A percentile compares a stretch with the other conserved stretches of the same genome.
Conservation (phyloP, 768 basidiomycete genomes). For the Mycena rebaudengoi region DNA sequence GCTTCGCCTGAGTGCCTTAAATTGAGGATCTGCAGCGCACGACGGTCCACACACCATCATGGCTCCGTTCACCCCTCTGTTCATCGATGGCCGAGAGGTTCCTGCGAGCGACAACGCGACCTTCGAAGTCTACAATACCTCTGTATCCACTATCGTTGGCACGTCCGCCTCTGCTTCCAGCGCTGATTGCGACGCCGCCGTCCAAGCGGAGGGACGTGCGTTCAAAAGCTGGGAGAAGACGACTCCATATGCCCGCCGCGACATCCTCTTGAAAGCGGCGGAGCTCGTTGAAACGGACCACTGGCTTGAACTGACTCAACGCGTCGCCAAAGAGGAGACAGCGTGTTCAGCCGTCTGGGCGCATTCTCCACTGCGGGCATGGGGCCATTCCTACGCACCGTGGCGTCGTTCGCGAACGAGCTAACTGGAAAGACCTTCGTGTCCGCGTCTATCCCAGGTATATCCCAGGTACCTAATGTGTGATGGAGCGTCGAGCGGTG, state of each 20-base stretch:
- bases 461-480: too few species aligned
- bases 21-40: too few species aligned
- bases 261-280: constrained; percentile 58
- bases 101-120: constrained; percentile 43
- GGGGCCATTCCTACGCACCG: constrained; percentile 32
- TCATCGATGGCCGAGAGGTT: constrained; percentile 45
- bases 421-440: constrained; percentile 55
- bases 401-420: constrained; percentile 44
- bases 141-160: constrained; percentile 52
- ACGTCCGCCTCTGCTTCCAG: constrained; percentile 54
- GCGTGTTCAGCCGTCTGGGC: constrained; percentile 36
- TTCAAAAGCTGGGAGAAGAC: constrained; percentile 58
- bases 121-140: constrained; percentile 57
- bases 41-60: too few species aligned
- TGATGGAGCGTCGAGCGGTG: constrained; percentile 55
- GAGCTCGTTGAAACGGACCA: constrained; percentile 52
- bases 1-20: too few species aligned
- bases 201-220: constrained; percentile 54
- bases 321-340: constrained; percentile 48
- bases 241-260: constrained; percentile 44
- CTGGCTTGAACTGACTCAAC: constrained; percentile 45
- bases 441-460: constrained; percentile 52
- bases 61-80: constrained; percentile 41
- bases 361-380: constrained; percentile 33
- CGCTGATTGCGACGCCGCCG: constrained; percentile 53